phyloP scores from a whole-genome alignment of 2,329 filamentous ascomycete species.

The Zalaria sp. region DNA sequence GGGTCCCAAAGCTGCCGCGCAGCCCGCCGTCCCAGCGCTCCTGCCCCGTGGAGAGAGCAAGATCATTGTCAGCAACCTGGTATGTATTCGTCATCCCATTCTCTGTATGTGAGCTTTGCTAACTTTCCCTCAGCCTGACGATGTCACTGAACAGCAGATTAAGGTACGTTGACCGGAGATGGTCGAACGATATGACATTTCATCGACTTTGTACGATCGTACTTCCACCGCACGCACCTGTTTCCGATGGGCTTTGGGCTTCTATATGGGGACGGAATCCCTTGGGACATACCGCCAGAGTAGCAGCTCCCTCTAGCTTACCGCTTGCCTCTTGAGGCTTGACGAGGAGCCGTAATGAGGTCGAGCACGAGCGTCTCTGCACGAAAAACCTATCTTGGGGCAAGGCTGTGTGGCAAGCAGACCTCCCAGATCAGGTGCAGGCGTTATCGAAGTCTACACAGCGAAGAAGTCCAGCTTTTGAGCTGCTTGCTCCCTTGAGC shows the following conservation, averaged over 20 bases:
- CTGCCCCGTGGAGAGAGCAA: constrained; percentile 65
- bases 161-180: constrained; percentile 98
- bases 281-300: constrained; percentile 2
- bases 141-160: constrained; percentile 93
- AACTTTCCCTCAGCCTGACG: constrained; percentile 58
- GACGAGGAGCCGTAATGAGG: constrained; percentile 25
- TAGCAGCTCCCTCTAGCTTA: constrained; percentile 2
- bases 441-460: constrained; percentile 9
- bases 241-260: background rate
- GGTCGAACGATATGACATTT: constrained; percentile 23
- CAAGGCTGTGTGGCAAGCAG: constrained; percentile 9
- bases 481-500: no score
- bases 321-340: constrained; percentile 18
- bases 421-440: constrained; percentile 17
- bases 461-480: no score
- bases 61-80: constrained; percentile 96
- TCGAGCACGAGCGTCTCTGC: constrained; percentile 42
- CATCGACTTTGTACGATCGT: constrained; percentile 10
- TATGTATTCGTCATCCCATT: constrained; percentile 37
- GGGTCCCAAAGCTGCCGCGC: constrained; percentile 41
- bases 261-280: background rate
- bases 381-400: constrained; percentile 4
- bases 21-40: constrained; percentile 47
- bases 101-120: constrained; percentile 21
- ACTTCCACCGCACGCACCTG: constrained; percentile 1